These are phyloP conservation scores for Oryza punctata DNA, from an alignment of 176 grass and related monocot genomes.

Conservation along the genomic window DNA sequence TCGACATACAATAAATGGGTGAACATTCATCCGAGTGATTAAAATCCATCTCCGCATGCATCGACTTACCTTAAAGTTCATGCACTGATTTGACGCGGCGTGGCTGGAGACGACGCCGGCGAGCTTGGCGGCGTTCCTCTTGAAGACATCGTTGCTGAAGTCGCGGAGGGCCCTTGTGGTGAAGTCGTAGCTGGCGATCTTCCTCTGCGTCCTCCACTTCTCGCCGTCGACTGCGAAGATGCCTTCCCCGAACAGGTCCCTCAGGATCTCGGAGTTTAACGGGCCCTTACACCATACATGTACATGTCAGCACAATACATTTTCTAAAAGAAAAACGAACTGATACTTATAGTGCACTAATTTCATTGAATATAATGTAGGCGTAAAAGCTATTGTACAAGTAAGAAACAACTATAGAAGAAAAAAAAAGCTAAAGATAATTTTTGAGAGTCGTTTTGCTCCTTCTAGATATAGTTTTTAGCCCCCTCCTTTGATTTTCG, in stretches of 20 bases:
- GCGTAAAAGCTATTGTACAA: too few species aligned
- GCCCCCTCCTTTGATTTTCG: too few species aligned
- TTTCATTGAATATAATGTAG: too few species aligned
- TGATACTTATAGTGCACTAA: too few species aligned
- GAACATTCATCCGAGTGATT: too few species aligned
- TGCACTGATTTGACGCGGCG: not conserved
- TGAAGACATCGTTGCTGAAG: constrained; percentile 57
- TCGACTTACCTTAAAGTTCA: constrained; percentile 49
- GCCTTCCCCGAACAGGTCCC: constrained; percentile 61
- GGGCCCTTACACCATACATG: constrained; percentile 21
- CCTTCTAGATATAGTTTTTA: too few species aligned
- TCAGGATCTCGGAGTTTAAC: constrained; percentile 44
- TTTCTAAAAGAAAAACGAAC: too few species aligned
- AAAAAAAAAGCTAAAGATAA: too few species aligned
- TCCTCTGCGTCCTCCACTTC: constrained; percentile 63
- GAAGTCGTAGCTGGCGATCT: constrained; percentile 73
- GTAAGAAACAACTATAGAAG: too few species aligned
- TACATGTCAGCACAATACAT: not conserved
- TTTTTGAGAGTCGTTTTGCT: too few species aligned
- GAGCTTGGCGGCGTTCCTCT: constrained; percentile 52
- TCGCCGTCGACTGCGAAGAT: constrained; percentile 75
- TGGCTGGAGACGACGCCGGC: constrained; percentile 26
- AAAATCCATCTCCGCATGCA: too few species aligned
- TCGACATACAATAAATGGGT: too few species aligned
- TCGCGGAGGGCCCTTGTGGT: constrained; percentile 57